Percentiles rank a stretch among this genome's conserved stretches.
These are phyloP conservation scores for Geosmithia flava DNA, from an alignment of 2,329 filamentous ascomycete genomes.

Conservation along the genomic window DNA sequence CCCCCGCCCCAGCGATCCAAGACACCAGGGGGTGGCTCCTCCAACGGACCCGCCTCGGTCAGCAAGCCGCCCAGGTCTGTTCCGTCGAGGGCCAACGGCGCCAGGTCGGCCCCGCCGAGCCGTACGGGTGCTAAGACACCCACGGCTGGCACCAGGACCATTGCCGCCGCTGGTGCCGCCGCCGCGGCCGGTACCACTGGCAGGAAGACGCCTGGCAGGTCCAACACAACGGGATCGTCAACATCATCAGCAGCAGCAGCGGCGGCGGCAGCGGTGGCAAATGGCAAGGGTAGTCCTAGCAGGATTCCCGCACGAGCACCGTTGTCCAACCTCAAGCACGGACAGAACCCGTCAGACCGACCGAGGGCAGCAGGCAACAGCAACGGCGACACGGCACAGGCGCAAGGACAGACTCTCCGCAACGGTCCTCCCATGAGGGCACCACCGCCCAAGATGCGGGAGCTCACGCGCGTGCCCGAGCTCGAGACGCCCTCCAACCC, in stretches of 20 bases:
- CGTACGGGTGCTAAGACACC: constrained; percentile 40
- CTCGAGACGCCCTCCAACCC: constrained; percentile 36
- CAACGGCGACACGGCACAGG: constrained; percentile 55
- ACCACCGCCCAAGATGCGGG: constrained; percentile 87
- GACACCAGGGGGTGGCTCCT: constrained; percentile 50
- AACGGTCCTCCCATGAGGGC: constrained; percentile 47
- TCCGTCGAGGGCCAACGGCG: constrained; percentile 11
- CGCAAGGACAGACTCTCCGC: constrained; percentile 26
- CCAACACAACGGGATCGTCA: constrained; percentile 2
- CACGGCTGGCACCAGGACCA: constrained; percentile 18
- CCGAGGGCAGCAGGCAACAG: constrained; percentile 32
- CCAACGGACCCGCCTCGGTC: constrained; percentile 29
- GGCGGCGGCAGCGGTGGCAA: constrained; percentile 5
- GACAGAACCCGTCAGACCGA: constrained; percentile 74
- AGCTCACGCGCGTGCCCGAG: constrained; percentile 44
- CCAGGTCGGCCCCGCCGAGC: constrained; percentile 21
- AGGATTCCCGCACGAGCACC: constrained; percentile 60
- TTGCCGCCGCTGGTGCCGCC: background rate
- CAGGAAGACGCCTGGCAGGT: constrained; percentile 10
- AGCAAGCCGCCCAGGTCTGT: constrained; percentile 23
- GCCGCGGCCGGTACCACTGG: constrained; percentile 13
- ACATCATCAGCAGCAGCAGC: background rate
- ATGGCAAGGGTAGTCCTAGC: constrained; percentile 19
- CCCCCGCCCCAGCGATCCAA: constrained; percentile 40
- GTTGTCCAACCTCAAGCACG: constrained; percentile 55